Conservation (phyloP, 805 yeast species). For the Grigorovia transvaalensis region DNA sequence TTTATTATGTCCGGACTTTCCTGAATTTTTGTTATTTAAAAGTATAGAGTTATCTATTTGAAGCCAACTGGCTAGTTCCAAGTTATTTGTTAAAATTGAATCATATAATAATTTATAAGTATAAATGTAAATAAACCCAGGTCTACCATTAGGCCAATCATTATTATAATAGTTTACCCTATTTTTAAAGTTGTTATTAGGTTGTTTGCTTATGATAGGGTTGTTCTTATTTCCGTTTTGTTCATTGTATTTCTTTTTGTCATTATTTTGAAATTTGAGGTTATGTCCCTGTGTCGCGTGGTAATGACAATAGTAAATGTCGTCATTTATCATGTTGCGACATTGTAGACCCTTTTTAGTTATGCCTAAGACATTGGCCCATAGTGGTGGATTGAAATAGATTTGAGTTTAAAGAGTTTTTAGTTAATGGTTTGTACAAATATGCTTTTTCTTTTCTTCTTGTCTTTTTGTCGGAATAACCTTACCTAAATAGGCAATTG, state of each 20-base stretch:
- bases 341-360: conserved; percentile 17
- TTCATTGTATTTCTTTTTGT: neutral
- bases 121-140: conserved; percentile 22
- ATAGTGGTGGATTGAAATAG: neutral
- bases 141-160: neutral
- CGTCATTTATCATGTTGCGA: conserved; percentile 6
- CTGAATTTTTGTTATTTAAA: neutral
- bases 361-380: conserved; percentile 19
- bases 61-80: conserved; percentile 10
- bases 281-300: conserved; percentile 11
- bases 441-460: too few species aligned
- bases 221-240: neutral
- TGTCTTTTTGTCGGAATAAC: too few species aligned
- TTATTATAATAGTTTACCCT: neutral
- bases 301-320: conserved; percentile 12
- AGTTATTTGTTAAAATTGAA: conserved; percentile 3
- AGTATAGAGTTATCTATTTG: conserved; percentile 15
- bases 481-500: too few species aligned
- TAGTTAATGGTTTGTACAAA: too few species aligned
- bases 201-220: neutral
- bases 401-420: neutral
- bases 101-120: conserved; percentile 18
- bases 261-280: neutral
- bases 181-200: neutral
- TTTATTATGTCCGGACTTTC: neutral